A percentile compares a stretch with the other conserved stretches of the same genome.
These are phyloP conservation scores for Scheffersomyces stipitis DNA, from an alignment of 805 yeast genomes.

Conservation along the genomic window DNA sequence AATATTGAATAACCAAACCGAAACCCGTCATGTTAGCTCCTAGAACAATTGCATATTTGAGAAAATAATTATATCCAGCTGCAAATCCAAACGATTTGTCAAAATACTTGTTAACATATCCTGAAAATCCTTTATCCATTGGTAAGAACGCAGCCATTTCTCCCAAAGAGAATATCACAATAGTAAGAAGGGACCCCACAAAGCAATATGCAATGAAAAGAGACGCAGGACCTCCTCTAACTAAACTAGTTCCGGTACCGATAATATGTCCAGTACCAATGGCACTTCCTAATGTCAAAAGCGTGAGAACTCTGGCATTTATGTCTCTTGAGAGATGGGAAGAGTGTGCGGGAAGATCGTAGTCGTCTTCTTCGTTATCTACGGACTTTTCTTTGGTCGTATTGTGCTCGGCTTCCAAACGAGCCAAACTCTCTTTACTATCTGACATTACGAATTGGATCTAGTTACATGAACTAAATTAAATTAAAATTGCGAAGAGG, in stretches of 20 bases:
- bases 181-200: not conserved
- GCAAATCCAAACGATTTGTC: not conserved
- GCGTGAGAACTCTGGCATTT: conserved; percentile 6
- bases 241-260: not conserved
- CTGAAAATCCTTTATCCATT: not conserved
- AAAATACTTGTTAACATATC: conserved; percentile 11
- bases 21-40: not conserved
- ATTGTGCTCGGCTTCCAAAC: conserved; percentile 2
- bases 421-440: no score
- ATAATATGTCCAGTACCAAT: conserved; percentile 9
- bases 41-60: not conserved
- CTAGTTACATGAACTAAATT: no score
- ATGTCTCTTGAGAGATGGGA: not conserved
- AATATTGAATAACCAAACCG: conserved; percentile 7
- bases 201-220: not conserved
- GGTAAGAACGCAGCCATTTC: not conserved
- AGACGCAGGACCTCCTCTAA: not conserved
- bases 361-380: conserved; percentile 4
- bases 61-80: not conserved
- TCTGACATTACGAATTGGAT: no score
- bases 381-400: conserved; percentile 1
- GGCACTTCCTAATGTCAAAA: conserved; percentile 9
- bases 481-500: no score
- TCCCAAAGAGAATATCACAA: not conserved
- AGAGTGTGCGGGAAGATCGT: conserved; percentile 11